phyloP scores from a whole-genome alignment of 192 early-diverging fungal genomes.

The Umbelopsis sp. region DNA sequence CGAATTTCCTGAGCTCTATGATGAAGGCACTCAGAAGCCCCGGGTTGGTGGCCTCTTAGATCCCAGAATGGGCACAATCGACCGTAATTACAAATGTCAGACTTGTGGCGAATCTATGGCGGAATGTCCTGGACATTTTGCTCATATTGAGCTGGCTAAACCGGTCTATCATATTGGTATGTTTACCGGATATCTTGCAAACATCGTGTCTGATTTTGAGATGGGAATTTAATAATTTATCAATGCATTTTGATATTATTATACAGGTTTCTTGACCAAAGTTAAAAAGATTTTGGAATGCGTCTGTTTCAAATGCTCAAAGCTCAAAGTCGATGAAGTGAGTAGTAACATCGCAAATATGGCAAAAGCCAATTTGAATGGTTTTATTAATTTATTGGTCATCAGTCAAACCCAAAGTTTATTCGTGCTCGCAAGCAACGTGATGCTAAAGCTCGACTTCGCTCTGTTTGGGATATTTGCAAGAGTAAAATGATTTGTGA shows the following conservation, averaged over 20 bases:
- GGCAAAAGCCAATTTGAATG: not conserved
- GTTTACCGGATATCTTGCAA: not conserved
- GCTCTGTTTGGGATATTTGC: conserved; percentile 87
- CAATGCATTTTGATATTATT: conserved; percentile 19
- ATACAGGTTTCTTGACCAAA: conserved; percentile 83
- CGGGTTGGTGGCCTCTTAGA: conserved; percentile 89
- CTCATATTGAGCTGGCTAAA: conserved; percentile 93
- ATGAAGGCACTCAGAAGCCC: conserved; percentile 82
- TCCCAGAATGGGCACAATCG: conserved; percentile 95
- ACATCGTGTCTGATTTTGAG: not conserved
- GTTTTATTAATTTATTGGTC: conserved; percentile 23
- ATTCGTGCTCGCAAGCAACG: conserved; percentile 61
- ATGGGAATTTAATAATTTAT: conserved; percentile 19
- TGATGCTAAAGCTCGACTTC: conserved; percentile 74
- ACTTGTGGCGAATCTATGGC: conserved; percentile 95
- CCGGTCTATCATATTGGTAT: conserved; percentile 94
- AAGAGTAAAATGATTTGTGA: conserved; percentile 86
- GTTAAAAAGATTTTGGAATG: conserved; percentile 98
- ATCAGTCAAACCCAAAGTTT: conserved; percentile 70
- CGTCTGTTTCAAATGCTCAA: conserved; percentile 93
- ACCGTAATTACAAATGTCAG: conserved; percentile 95
- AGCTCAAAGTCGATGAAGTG: conserved; percentile 85
- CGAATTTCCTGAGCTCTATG: conserved; percentile 84
- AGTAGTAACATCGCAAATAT: conserved; percentile 31
- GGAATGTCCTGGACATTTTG: conserved; percentile 98